Base-by-base conservation (phyloP, 176 grass and related monocot species). In the Themeda triandra region DNA sequence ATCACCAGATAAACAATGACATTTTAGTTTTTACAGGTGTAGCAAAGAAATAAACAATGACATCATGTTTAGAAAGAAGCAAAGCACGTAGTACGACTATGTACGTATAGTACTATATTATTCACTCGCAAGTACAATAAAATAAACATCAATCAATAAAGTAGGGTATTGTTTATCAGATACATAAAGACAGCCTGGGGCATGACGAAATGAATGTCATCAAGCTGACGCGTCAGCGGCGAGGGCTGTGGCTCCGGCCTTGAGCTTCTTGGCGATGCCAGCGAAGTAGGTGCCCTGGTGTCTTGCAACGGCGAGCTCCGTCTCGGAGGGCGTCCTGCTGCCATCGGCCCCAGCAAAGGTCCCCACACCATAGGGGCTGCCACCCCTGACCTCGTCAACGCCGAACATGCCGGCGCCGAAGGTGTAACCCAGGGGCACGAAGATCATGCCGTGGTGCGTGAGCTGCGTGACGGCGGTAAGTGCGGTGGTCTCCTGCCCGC, bases 381-480 rank as follows among this genome's bases (percentile, higher is more conserved):
- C 91, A 6, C 91, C 91, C 64, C 84, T 87, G 49, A 87, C 80
- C 69, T 92, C 66, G 19, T 80, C 70, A 42, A 87, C 63, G 15
- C 69, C 65, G 65, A 87, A 90, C 91, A 92, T 92, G 15, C 87
- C 80, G 2, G 81, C 69, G 24, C 91, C 87, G 1, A 83, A 84
- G n/a, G 62, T 83, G 48, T 85, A 89, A 0, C 91, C 87, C 0
- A 89, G 48, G 8, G 91, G 87, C 15, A 92, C 91, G 78, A 87
- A 92, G 21, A 92, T 14, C 87, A 92, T 92, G 54, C 91, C 91
- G 39, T 92, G 87, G 81, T 92, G 91, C 21, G 80, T 14, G 62
- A 6, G 27, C 28, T 64, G 62, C 62, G 62, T 30, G 27, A 64
- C 27, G 62, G 27, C 62, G 5, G 62, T 31, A 13, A 64, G 62